These are phyloP conservation scores for Lachnellula arida DNA, from an alignment of 2,329 filamentous ascomycete species.

Conservation along the genomic window DNA sequence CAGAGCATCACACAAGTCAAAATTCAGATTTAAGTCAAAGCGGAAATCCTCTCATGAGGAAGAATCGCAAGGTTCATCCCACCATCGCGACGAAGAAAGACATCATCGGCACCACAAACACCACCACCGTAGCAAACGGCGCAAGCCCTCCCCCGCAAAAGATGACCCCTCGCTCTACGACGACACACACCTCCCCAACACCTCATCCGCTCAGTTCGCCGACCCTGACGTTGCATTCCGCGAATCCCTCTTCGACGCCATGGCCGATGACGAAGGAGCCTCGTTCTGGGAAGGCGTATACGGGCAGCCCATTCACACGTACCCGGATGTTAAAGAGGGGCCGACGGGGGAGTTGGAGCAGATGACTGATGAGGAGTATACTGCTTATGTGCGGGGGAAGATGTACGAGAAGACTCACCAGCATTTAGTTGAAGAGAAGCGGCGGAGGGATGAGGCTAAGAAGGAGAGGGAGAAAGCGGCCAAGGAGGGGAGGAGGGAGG, in stretches of 20 bases:
- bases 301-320: constrained; percentile 86
- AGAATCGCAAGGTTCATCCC: constrained; percentile 6
- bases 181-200: constrained; percentile 36
- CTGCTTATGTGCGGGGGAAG: constrained; percentile 72
- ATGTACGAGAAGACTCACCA: constrained; percentile 98
- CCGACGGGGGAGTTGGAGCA: constrained; percentile 60
- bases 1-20: constrained; percentile 15
- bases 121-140: constrained; percentile 27
- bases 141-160: constrained; percentile 13
- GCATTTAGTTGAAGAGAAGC: constrained; percentile 73
- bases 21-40: constrained; percentile 30
- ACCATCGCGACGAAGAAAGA: constrained; percentile 11
- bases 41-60: constrained; percentile 15
- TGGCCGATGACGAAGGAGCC: constrained; percentile 94
- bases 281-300: constrained; percentile 96
- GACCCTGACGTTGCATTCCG: constrained; percentile 76
- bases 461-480: constrained; percentile 42
- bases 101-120: constrained; percentile 23
- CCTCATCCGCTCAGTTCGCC: constrained; percentile 38
- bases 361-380: constrained; percentile 94
- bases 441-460: constrained; percentile 52
- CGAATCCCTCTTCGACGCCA: constrained; percentile 91
- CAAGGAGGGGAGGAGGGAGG: constrained; percentile 35
- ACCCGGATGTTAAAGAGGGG: constrained; percentile 45
- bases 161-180: constrained; percentile 36